These are phyloP conservation scores for Lentinus polychrous DNA, from an alignment of 1,284 basidiomycete genomes.

Conservation along the genomic window DNA sequence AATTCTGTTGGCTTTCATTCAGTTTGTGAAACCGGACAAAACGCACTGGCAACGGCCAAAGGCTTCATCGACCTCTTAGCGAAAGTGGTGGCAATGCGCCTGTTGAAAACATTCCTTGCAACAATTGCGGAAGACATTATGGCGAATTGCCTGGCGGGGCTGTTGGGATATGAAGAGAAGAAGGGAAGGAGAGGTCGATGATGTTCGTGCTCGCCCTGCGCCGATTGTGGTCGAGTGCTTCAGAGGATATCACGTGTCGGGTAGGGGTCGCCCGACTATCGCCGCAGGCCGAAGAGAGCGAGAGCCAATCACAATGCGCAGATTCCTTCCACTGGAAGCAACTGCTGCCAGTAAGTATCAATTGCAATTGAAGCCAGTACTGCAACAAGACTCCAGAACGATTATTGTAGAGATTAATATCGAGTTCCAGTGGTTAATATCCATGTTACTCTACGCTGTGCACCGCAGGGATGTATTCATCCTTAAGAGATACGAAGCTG, in stretches of 20 bases:
- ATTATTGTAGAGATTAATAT: no score
- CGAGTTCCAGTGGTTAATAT: no score
- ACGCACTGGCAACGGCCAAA: constrained; percentile 23
- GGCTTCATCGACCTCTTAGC: constrained; percentile 33
- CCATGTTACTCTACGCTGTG: no score
- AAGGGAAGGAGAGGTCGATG: background rate
- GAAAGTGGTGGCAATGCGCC: constrained; percentile 32
- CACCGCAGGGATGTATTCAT: no score
- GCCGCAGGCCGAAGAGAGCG: background rate
- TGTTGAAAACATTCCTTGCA: constrained; percentile 42
- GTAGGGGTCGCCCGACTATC: background rate
- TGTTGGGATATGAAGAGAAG: background rate
- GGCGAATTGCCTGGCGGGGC: constrained; percentile 5
- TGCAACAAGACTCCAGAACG: no score
- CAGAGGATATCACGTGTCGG: background rate
- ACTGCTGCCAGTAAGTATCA: background rate
- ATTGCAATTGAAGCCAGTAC: background rate
- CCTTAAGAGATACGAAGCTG: no score
- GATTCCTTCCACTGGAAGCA: background rate
- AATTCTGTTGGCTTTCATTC: background rate
- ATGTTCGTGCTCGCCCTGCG: background rate
- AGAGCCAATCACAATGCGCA: background rate
- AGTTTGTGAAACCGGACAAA: constrained; percentile 11
- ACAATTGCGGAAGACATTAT: constrained; percentile 47
- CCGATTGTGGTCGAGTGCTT: background rate